phyloP scores from a whole-genome alignment of 2,329 filamentous ascomycete genomes.

The Alternaria sp. region DNA sequence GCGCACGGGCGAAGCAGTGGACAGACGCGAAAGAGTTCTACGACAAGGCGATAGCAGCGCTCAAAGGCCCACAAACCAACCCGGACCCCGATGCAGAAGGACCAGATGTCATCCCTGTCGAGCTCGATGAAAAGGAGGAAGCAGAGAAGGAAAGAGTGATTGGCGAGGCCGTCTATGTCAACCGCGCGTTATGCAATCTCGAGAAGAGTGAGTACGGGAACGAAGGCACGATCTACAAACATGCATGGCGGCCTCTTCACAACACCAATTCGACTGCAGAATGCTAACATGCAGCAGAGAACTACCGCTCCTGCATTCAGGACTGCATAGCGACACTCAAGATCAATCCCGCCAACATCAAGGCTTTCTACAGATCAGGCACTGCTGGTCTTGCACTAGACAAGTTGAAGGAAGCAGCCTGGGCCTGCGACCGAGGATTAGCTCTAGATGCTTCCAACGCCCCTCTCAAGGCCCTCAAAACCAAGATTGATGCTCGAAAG shows the following conservation, averaged over 20 bases:
- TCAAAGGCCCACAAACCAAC: constrained; percentile 67
- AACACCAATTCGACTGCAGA: neutral
- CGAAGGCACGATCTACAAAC: neutral
- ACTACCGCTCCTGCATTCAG: constrained; percentile 85
- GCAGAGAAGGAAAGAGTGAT: constrained; percentile 68
- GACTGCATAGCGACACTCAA: constrained; percentile 84
- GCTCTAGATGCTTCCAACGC: constrained; percentile 75
- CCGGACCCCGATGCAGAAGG: constrained; percentile 52
- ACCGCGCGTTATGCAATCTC: constrained; percentile 89
- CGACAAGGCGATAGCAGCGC: constrained; percentile 79
- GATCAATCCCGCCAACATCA: constrained; percentile 82
- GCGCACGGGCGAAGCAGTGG: constrained; percentile 77
- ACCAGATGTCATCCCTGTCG: constrained; percentile 54
- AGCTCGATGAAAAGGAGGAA: constrained; percentile 68
- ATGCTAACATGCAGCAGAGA: constrained; percentile 60
- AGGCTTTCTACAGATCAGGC: constrained; percentile 89
- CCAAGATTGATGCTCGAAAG: constrained; percentile 70
- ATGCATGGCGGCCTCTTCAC: neutral
- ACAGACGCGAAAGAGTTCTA: constrained; percentile 91
- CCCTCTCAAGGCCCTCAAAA: constrained; percentile 68
- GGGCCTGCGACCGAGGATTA: constrained; percentile 79
- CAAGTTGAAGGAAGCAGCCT: constrained; percentile 80
- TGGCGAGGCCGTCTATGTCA: constrained; percentile 81
- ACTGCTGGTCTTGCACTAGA: constrained; percentile 80
- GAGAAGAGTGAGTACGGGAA: constrained; percentile 68